phyloP scores from a whole-genome alignment of 2,329 filamentous ascomycete species.

The Chaetothyriales sp. region DNA sequence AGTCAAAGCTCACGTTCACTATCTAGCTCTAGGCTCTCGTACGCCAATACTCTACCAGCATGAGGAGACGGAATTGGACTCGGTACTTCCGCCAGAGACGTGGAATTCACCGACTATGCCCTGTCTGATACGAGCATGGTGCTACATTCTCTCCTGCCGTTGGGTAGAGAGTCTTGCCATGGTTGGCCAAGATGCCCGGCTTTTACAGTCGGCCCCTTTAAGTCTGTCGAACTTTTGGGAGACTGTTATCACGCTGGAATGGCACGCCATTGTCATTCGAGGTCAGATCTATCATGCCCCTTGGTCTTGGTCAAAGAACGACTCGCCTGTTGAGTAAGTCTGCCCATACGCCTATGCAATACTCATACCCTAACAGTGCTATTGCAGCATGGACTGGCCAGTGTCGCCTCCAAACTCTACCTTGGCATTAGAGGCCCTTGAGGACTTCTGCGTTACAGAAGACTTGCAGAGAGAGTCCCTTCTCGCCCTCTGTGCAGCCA shows the following conservation, averaged over 20 bases:
- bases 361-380: background rate
- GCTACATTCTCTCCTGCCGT: conserved; percentile 15
- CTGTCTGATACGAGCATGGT: conserved; percentile 10
- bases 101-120: conserved; percentile 2
- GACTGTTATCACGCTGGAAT: conserved; percentile 1
- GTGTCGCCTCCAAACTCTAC: conserved; percentile 1
- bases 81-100: background rate
- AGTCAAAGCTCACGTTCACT: conserved; percentile 1
- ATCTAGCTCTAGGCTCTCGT: conserved; percentile 1
- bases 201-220: conserved; percentile 4
- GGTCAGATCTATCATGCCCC: conserved; percentile 1
- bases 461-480: conserved; percentile 8
- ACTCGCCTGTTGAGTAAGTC: conserved; percentile 5
- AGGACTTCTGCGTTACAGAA: conserved; percentile 11
- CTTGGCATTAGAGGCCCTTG: conserved; percentile 7
- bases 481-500: conserved; percentile 7
- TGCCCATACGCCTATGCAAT: background rate
- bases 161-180: conserved; percentile 14
- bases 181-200: conserved; percentile 7
- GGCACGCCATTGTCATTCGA: conserved; percentile 2
- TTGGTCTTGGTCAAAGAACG: conserved; percentile 6
- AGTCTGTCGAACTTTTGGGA: conserved; percentile 2
- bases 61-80: background rate
- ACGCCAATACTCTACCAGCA: conserved; percentile 1
- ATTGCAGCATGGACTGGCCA: conserved; percentile 1